Percentiles rank a stretch among this genome's conserved stretches.
Evolutionary conservation across 768 basidiomycete species (phyloP).

Genomic region (Imleria badia): DNA sequence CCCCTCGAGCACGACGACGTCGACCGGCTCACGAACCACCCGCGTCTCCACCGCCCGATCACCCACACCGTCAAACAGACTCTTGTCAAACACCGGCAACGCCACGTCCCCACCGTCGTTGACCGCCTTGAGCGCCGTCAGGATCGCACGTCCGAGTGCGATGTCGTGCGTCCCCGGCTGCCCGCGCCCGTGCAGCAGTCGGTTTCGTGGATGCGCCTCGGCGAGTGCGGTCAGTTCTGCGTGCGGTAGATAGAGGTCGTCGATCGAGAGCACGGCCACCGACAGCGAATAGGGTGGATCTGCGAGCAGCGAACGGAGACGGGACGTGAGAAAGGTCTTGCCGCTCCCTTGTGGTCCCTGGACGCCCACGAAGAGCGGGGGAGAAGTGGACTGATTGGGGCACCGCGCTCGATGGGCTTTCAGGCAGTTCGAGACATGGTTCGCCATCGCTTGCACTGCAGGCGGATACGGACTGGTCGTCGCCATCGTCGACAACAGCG

Average conservation of each 20-base stretch:
- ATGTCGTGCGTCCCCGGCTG: constrained; percentile 93
- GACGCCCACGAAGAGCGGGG: constrained; percentile 79
- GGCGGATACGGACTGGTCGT: constrained; percentile 21
- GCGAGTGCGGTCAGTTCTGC: constrained; percentile 57
- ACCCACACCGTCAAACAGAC: constrained; percentile 74
- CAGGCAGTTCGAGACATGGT: constrained; percentile 42
- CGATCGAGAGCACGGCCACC: constrained; percentile 69
- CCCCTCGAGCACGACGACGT: constrained; percentile 91
- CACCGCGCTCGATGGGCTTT: constrained; percentile 27
- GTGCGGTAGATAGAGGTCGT: constrained; percentile 86
- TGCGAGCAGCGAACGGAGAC: constrained; percentile 46
- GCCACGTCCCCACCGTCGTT: constrained; percentile 38
- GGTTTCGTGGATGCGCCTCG: constrained; percentile 47
- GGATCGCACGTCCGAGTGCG: constrained; percentile 53
- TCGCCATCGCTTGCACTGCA: constrained; percentile 38
- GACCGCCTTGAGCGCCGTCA: constrained; percentile 49
- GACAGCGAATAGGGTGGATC: constrained; percentile 49
- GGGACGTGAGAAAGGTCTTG: constrained; percentile 77
- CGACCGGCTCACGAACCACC: constrained; percentile 51
- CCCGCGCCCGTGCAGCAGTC: constrained; percentile 78
- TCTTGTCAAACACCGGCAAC: constrained; percentile 89
- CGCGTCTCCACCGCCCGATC: constrained; percentile 59
- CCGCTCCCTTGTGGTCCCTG: constrained; percentile 96
- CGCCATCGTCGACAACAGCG: constrained; percentile 12
- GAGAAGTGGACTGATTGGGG: constrained; percentile 1